These are phyloP conservation scores for Gnaphalium uliginosum DNA, from an alignment of 129 eudicot genomes.

Conservation along the genomic window DNA sequence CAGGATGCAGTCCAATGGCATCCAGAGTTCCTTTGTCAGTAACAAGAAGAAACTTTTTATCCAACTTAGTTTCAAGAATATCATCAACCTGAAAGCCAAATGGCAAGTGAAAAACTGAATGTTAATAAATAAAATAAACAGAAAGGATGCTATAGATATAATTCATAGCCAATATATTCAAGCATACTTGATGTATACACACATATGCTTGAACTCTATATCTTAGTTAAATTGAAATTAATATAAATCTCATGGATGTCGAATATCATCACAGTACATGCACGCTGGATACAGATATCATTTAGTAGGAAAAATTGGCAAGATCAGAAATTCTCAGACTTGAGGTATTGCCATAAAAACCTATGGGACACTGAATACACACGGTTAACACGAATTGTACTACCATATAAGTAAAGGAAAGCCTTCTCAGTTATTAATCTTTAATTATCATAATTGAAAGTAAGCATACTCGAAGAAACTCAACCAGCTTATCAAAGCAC, in stretches of 20 bases:
- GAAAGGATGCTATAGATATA: background rate
- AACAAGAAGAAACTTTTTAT: slow-evolving; percentile 65
- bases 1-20: slow-evolving; percentile 99
- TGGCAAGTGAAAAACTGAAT: slow-evolving; percentile 6
- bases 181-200: background rate
- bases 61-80: slow-evolving; percentile 91
- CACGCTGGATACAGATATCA: background rate
- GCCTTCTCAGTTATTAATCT: background rate
- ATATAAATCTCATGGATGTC: background rate
- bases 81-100: slow-evolving; percentile 82
- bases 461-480: background rate
- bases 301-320: background rate
- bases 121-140: background rate
- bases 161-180: background rate
- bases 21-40: slow-evolving; percentile 95
- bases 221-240: background rate
- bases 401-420: background rate
- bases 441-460: background rate
- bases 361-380: background rate
- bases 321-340: background rate
- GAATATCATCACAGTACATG: background rate
- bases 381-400: background rate
- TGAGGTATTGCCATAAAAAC: too few relatives aligned
- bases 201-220: background rate
- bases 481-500: background rate